Evolutionary conservation across 192 early-diverging fungal species (phyloP), one percentile per base, ranked within the genome.

Genomic region (Coemansia sp.): DNA sequence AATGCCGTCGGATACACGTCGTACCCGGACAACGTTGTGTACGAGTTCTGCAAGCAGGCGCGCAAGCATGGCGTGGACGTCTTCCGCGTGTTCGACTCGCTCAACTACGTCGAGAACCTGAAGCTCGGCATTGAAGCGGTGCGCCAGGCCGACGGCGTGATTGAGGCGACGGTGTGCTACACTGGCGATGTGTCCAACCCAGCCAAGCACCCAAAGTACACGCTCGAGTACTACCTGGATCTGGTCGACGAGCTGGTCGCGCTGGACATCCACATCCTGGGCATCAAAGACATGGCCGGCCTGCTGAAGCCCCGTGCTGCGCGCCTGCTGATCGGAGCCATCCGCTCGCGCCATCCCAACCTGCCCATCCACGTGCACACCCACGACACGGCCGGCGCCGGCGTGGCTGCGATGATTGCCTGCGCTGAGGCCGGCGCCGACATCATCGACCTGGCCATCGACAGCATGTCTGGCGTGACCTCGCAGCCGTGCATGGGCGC

Each of bases 401-500:
- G 96, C 71, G 89, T 98, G 40, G 96, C 96, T 21, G 88, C 89
- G n/a, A 93, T 93, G 91, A 76, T 96, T 74, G 94, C 94, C 24
- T 87, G 87, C 9, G 92, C 91, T 10, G 91, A 89, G 56, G 96
- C 93, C 23, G 93, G 94, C 56, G 96, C 93, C 54, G 96, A 98
- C 81, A 84, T 96, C 42, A 83, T 98, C 47, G 96, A 98, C 73
- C 83, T 90, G 60, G 96, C 96, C 5, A 84, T 97, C 50, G 96
- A 98, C 73, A 84, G 83, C 71, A 92, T 98, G 93, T 96, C 93
- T 47, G 96, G 96, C 60, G 82, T 92, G 53, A 98, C 96, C 4
- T 96, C 93, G 12, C 96, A 98, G 79, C 96, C 96, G 10, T 93
- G 92, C 52, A 95, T 98, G 93, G 96, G 96, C 28, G 96, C 96